These are phyloP conservation scores for Hypomyces rosellus DNA, from an alignment of 2,329 filamentous ascomycete genomes.

Conservation along the genomic window DNA sequence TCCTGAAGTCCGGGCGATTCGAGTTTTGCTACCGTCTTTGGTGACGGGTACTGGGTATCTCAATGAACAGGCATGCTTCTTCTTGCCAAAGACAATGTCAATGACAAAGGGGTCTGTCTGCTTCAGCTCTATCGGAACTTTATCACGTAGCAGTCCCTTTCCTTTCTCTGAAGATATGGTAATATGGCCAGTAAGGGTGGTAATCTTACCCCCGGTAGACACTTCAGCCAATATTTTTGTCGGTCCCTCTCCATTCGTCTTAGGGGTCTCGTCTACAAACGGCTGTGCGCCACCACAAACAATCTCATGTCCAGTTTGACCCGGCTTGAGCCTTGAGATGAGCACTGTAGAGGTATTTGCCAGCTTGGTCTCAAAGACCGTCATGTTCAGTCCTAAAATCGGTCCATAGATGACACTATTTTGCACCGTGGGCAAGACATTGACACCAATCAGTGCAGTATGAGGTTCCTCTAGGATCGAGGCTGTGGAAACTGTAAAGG, in stretches of 20 bases:
- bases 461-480: slow-evolving; percentile 28
- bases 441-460: slow-evolving; percentile 26
- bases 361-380: slow-evolving; percentile 27
- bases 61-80: slow-evolving; percentile 25
- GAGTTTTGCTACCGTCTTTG: slow-evolving; percentile 28
- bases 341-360: slow-evolving; percentile 25
- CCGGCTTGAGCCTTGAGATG: slow-evolving; percentile 32
- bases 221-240: slow-evolving; percentile 26
- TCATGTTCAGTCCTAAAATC: slow-evolving; percentile 21
- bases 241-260: slow-evolving; percentile 16
- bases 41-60: slow-evolving; percentile 36
- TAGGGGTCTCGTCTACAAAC: slow-evolving; percentile 15
- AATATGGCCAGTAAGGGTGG: slow-evolving; percentile 33
- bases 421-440: slow-evolving; percentile 20
- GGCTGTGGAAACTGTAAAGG: slow-evolving; percentile 34
- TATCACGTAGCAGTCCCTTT: slow-evolving; percentile 32
- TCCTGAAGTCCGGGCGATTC: slow-evolving; percentile 36
- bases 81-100: slow-evolving; percentile 33
- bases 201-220: slow-evolving; percentile 23
- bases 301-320: slow-evolving; percentile 24
- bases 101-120: slow-evolving; percentile 36
- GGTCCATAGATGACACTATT: slow-evolving; percentile 19
- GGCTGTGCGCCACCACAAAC: slow-evolving; percentile 18
- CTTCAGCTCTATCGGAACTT: slow-evolving; percentile 28
- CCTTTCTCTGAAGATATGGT: slow-evolving; percentile 30